Percentiles rank a stretch among this genome's conserved stretches.
Evolutionary conservation across 1,139 yeast genomes (phyloP).

Genomic region (Williopsis jadinii): DNA sequence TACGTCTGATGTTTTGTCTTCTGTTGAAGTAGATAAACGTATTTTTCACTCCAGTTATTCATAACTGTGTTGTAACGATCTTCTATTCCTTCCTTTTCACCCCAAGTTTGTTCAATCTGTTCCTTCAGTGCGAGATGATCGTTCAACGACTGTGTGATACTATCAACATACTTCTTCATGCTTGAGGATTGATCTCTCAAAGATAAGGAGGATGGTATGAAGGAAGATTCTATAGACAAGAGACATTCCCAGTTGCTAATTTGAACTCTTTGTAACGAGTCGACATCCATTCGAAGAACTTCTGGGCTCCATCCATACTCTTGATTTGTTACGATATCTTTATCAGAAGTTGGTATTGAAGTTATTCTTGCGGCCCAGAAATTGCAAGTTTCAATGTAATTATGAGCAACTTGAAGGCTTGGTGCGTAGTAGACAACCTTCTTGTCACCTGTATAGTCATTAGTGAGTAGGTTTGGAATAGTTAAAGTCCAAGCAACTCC

Average conservation of each 20-base stretch:
- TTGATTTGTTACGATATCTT: slow-evolving; percentile 57
- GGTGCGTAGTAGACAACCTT: slow-evolving; percentile 36
- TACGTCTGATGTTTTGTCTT: slow-evolving; percentile 27
- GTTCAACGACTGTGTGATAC: slow-evolving; percentile 24
- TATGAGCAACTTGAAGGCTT: slow-evolving; percentile 60
- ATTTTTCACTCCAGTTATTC: slow-evolving; percentile 33
- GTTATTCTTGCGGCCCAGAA: slow-evolving; percentile 88
- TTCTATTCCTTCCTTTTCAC: slow-evolving; percentile 10
- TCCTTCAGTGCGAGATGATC: slow-evolving; percentile 30
- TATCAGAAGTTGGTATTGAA: slow-evolving; percentile 53
- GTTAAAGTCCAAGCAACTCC: slow-evolving; percentile 21
- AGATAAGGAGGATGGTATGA: slow-evolving; percentile 21
- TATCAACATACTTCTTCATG: slow-evolving; percentile 26
- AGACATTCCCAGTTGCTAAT: slow-evolving; percentile 35
- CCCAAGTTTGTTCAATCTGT: slow-evolving; percentile 31
- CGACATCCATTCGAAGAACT: slow-evolving; percentile 2
- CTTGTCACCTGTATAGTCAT: slow-evolving; percentile 15
- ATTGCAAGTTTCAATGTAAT: slow-evolving; percentile 71
- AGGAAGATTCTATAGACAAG: slow-evolving; percentile 26
- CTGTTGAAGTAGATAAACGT: slow-evolving; percentile 28
- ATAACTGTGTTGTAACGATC: slow-evolving; percentile 24
- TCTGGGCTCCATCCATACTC: slow-evolving; percentile 73
- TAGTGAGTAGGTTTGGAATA: slow-evolving; percentile 15
- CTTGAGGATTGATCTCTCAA: slow-evolving; percentile 26
- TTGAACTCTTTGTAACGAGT: slow-evolving; percentile 14